Conservation (phyloP, 176 grass and related monocot genomes). For the Zea luxurians region DNA sequence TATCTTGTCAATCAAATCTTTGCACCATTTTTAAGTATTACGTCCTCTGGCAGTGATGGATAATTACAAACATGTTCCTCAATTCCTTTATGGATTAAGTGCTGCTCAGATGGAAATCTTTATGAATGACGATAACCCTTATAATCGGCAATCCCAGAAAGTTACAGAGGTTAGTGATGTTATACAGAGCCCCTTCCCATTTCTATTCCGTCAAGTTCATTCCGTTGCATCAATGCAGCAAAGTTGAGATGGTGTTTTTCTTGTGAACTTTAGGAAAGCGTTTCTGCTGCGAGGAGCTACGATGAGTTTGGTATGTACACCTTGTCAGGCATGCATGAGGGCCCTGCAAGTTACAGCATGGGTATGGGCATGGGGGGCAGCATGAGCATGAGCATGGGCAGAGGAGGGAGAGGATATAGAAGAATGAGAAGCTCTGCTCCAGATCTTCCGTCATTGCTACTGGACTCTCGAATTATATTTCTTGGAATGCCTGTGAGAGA, state of each 20-base stretch:
- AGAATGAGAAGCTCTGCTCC: conserved; percentile 74
- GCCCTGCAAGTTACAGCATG: conserved; percentile 63
- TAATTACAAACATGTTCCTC: conserved; percentile 73
- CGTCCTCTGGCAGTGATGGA: conserved; percentile 66
- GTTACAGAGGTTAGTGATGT: conserved; percentile 56
- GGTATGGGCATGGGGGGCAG: conserved; percentile 57
- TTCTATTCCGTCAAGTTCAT: conserved; percentile 12
- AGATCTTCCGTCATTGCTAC: conserved; percentile 83
- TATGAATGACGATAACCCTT: conserved; percentile 64
- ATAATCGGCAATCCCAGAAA: conserved; percentile 56
- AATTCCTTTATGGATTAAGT: conserved; percentile 71
- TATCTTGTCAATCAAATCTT: not conserved
- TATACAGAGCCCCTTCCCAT: not conserved
- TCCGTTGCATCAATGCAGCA: not conserved
- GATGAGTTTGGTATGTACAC: conserved; percentile 73
- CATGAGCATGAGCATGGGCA: conserved; percentile 64
- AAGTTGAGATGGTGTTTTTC: conserved; percentile 16
- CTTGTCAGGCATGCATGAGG: conserved; percentile 54
- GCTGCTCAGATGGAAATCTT: conserved; percentile 80
- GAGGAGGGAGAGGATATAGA: conserved; percentile 59
- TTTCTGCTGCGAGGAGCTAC: conserved; percentile 68
- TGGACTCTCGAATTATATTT: conserved; percentile 78
- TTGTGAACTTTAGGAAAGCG: conserved; percentile 59
- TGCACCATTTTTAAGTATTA: not conserved
- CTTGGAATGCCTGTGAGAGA: conserved; percentile 85